These are phyloP conservation scores for Emericellopsis atlantica DNA, from an alignment of 2,329 filamentous ascomycete species.

Conservation along the genomic window DNA sequence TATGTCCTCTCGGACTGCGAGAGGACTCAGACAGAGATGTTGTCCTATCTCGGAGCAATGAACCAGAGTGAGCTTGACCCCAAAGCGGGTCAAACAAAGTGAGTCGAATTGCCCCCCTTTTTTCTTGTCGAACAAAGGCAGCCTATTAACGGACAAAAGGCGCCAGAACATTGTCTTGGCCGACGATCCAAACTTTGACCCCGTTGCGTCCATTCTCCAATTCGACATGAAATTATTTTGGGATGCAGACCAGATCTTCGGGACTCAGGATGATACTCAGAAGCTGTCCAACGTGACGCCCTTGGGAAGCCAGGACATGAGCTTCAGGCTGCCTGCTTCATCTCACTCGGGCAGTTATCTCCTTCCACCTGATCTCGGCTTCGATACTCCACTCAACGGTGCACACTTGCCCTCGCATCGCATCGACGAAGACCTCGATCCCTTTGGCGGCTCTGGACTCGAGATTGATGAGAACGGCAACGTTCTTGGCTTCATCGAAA, in stretches of 20 bases:
- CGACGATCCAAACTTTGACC: slow-evolving; percentile 68
- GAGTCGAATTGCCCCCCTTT: slow-evolving; percentile 15
- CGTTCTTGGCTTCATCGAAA: slow-evolving; percentile 25
- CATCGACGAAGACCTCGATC: slow-evolving; percentile 22
- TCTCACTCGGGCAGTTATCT: slow-evolving; percentile 18
- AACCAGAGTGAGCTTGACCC: slow-evolving; percentile 49
- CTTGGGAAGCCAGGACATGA: slow-evolving; percentile 1
- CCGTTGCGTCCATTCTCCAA: slow-evolving; percentile 11
- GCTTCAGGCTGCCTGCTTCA: slow-evolving; percentile 15
- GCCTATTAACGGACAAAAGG: slow-evolving; percentile 30
- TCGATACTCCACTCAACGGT: slow-evolving; percentile 12
- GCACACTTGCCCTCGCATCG: slow-evolving; percentile 8
- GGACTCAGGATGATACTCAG: slow-evolving; percentile 20
- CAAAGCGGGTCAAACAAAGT: slow-evolving; percentile 62
- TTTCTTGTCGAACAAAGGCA: slow-evolving; percentile 1
- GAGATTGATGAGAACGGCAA: slow-evolving; percentile 40
- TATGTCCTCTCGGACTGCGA: slow-evolving; percentile 78
- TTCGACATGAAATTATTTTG: slow-evolving; percentile 14
- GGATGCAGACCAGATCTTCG: slow-evolving; percentile 14
- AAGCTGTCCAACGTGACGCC: slow-evolving; percentile 29
- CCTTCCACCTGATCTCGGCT: slow-evolving; percentile 20
- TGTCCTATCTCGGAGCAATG: slow-evolving; percentile 47
- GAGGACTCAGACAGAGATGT: slow-evolving; percentile 61
- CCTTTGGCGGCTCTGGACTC: slow-evolving; percentile 28
- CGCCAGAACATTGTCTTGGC: slow-evolving; percentile 62